phyloP scores from a whole-genome alignment of 108 stramenopile genomes.

The Phaeodactylum tricornutum region DNA sequence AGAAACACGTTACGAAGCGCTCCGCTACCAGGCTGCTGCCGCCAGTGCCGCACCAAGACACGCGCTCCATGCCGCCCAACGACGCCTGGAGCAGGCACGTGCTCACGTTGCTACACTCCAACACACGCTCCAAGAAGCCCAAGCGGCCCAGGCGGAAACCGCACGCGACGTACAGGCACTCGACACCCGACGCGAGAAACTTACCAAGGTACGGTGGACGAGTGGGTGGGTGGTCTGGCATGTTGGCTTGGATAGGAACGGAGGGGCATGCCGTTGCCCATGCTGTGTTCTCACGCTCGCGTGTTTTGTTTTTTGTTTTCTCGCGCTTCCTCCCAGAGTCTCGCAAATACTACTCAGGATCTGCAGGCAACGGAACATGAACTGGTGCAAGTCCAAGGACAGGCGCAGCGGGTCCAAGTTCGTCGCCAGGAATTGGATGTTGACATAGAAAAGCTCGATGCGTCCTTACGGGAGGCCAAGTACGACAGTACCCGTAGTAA shows the following conservation, averaged over 20 bases:
- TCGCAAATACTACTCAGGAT: slow-evolving; percentile 52
- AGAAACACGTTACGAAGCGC: slow-evolving; percentile 72
- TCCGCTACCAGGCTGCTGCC: slow-evolving; percentile 73
- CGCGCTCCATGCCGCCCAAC: slow-evolving; percentile 30
- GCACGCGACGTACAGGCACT: slow-evolving; percentile 39
- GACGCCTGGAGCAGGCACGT: slow-evolving; percentile 54
- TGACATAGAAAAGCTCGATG: slow-evolving; percentile 73
- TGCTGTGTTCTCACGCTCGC: too few relatives aligned
- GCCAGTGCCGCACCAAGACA: slow-evolving; percentile 63
- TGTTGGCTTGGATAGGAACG: too few relatives aligned
- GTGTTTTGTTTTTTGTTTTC: too few relatives aligned
- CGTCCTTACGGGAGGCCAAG: slow-evolving; percentile 69
- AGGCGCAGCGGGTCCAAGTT: slow-evolving; percentile 33
- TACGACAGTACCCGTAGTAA: slow-evolving; percentile 74
- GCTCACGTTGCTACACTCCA: slow-evolving; percentile 46
- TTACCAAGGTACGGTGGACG: slow-evolving; percentile 57
- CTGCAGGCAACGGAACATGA: slow-evolving; percentile 46
- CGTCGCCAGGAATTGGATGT: slow-evolving; percentile 70
- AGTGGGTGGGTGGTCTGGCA: too few relatives aligned
- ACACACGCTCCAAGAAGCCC: slow-evolving; percentile 53
- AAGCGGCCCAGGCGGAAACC: slow-evolving; percentile 35
- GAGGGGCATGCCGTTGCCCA: too few relatives aligned
- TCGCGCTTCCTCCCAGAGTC: slow-evolving; percentile 23
- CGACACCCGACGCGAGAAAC: slow-evolving; percentile 36
- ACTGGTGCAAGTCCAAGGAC: slow-evolving; percentile 34